Evolutionary conservation across 1,284 basidiomycete species (phyloP).

Genomic region (Sparassis latifolia): DNA sequence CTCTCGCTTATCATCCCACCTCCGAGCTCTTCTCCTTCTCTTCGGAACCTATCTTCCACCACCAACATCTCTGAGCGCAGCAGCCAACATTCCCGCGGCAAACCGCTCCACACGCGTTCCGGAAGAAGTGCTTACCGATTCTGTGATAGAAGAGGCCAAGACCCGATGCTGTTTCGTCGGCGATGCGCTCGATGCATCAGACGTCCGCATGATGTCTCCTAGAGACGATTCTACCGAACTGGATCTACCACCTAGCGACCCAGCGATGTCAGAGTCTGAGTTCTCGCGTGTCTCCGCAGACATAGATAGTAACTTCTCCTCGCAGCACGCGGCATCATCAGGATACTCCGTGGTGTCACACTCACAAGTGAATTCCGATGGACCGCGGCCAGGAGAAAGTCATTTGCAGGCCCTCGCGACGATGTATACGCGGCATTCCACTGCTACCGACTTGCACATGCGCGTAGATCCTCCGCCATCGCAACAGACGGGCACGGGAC

Average conservation of each 20-base stretch:
- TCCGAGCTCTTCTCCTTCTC: constrained; percentile 72
- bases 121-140: constrained; percentile 65
- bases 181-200: constrained; percentile 38
- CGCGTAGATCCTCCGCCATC: constrained; percentile 56
- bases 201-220: constrained; percentile 37
- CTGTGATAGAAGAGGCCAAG: constrained; percentile 79
- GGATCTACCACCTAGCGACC: constrained; percentile 51
- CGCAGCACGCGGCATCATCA: constrained; percentile 48
- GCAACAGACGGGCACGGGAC: constrained; percentile 61
- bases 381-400: constrained; percentile 33
- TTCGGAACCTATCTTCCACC: constrained; percentile 81
- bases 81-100: constrained; percentile 54
- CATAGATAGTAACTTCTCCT: constrained; percentile 37
- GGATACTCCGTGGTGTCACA: constrained; percentile 51
- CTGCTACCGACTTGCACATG: constrained; percentile 64
- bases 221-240: constrained; percentile 40
- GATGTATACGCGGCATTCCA: constrained; percentile 68
- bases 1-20: constrained; percentile 62
- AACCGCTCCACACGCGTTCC: constrained; percentile 63
- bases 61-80: constrained; percentile 57
- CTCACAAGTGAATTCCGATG: constrained; percentile 24
- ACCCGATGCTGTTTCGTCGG: constrained; percentile 78
- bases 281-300: constrained; percentile 49
- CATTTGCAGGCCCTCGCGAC: constrained; percentile 58
- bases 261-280: constrained; percentile 57